These are phyloP conservation scores for Aspergillus novofumigatus DNA, from an alignment of 2,329 filamentous ascomycete genomes.

Conservation along the genomic window DNA sequence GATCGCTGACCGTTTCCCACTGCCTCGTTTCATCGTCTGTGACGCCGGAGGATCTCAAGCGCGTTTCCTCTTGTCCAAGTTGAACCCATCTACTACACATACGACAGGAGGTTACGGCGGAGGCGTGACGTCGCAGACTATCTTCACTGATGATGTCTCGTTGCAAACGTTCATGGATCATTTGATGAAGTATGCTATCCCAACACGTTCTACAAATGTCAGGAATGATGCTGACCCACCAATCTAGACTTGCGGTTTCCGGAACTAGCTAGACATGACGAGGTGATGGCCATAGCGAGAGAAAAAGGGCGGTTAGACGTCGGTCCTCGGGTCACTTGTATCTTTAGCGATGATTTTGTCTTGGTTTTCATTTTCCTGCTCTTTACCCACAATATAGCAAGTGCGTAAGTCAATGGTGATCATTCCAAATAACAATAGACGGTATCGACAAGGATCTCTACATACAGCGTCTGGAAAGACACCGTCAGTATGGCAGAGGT, in stretches of 20 bases:
- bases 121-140: conserved; percentile 87
- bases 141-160: conserved; percentile 98
- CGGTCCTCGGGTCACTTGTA: conserved; percentile 35
- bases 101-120: conserved; percentile 90
- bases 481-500: conserved; percentile 2
- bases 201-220: background rate
- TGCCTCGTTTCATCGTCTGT: conserved; percentile 96
- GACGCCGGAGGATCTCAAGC: conserved; percentile 98
- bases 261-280: conserved; percentile 44
- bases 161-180: conserved; percentile 99
- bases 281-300: conserved; percentile 30
- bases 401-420: conserved; percentile 17
- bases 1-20: conserved; percentile 95
- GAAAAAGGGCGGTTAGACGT: conserved; percentile 30
- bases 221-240: conserved; percentile 22
- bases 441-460: background rate
- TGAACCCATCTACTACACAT: conserved; percentile 96
- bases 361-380: conserved; percentile 12
- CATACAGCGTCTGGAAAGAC: background rate
- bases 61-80: conserved; percentile 91
- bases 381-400: conserved; percentile 27
- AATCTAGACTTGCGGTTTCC: conserved; percentile 46
- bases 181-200: conserved; percentile 81
- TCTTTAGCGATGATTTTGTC: conserved; percentile 39
- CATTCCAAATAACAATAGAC: background rate